phyloP scores from a whole-genome alignment of 148 eudicot species.

The Polygonum maritimum region DNA sequence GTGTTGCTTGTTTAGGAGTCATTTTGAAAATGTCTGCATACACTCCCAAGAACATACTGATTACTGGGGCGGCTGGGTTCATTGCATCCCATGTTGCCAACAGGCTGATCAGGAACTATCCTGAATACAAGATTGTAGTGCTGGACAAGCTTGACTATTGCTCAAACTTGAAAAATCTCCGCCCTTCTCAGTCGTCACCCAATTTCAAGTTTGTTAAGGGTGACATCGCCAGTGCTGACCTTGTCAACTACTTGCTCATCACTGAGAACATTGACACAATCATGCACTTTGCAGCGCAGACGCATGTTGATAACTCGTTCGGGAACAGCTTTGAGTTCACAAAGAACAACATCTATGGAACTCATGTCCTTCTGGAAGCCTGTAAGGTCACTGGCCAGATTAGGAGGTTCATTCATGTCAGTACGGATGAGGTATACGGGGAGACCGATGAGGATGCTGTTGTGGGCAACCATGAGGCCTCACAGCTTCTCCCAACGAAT shows the following conservation, averaged over 20 bases:
- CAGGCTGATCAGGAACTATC: conserved; percentile 41
- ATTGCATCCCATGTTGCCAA: conserved; percentile 64
- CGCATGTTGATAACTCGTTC: conserved; percentile 56
- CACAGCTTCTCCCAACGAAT: conserved; percentile 56
- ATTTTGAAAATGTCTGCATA: conserved; percentile 24
- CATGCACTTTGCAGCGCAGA: conserved; percentile 65
- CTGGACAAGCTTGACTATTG: conserved; percentile 72
- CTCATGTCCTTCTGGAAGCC: conserved; percentile 55
- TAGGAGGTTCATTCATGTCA: conserved; percentile 55
- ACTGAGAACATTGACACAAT: conserved; percentile 61
- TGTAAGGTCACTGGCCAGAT: conserved; percentile 64
- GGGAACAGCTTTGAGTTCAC: conserved; percentile 66
- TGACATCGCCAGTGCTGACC: conserved; percentile 61
- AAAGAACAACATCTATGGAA: conserved; percentile 58
- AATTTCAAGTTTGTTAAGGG: conserved; percentile 67
- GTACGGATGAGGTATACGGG: conserved; percentile 63
- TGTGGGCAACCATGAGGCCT: conserved; percentile 66
- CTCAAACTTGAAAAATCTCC: conserved; percentile 50
- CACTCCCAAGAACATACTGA: conserved; percentile 51
- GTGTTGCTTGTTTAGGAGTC: conserved; percentile 10
- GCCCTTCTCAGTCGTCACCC: conserved; percentile 46
- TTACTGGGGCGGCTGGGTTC: conserved; percentile 64
- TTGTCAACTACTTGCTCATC: conserved; percentile 54
- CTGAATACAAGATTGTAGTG: conserved; percentile 59
- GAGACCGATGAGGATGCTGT: conserved; percentile 71